Base-by-base conservation (phyloP, 2,329 filamentous ascomycete species). In the Trichoderma guizhouense region DNA sequence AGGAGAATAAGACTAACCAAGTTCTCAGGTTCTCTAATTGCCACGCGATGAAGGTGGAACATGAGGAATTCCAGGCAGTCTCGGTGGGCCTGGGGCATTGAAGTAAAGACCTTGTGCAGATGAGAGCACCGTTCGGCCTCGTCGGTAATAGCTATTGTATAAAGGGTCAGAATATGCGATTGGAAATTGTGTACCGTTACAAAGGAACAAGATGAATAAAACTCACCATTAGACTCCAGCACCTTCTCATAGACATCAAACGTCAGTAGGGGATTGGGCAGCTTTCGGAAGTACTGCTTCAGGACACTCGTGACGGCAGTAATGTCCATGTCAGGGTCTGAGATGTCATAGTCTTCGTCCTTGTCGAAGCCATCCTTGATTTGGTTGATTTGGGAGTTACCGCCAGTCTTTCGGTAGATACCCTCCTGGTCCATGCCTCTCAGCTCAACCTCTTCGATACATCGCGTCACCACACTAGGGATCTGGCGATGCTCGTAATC, bases 351-450 rank as follows among this genome's bases (percentile, higher is more conserved):
- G 78, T 95, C 93, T 74, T 92, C 89, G 72, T 89, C 91, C 80
- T 91, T 92, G 81, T 98, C 95, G 79, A 99, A 98, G 14, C 95
- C 94, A 75, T 95, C 93, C 78, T 95, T 93, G 76, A 99, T 93
- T 78, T 89, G 87, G 81, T 97, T 97, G 79, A 97, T 92, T 80
- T 97, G 94, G 9, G 93, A 94, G 77, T 92, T 94, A 75, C 95
- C 96, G 71, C 96, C 96, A 65, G 95, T 97, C 86, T 99, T 99
- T 78, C 96, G 91, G 84, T 99, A 99, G 77, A 99, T 97, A 74
- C 96, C 96, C 83, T 98, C 96, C 76, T 97, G 89, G 77, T 98
- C 95, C 93, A 99, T 97, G 82, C 95, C 96, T 79, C 96, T 91
- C 26, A 96, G 84, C 81, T 99, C 96, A 51, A 99, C 96, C 82